Conservation (phyloP, 2,329 filamentous ascomycete genomes). For the Colletotrichum musae region DNA sequence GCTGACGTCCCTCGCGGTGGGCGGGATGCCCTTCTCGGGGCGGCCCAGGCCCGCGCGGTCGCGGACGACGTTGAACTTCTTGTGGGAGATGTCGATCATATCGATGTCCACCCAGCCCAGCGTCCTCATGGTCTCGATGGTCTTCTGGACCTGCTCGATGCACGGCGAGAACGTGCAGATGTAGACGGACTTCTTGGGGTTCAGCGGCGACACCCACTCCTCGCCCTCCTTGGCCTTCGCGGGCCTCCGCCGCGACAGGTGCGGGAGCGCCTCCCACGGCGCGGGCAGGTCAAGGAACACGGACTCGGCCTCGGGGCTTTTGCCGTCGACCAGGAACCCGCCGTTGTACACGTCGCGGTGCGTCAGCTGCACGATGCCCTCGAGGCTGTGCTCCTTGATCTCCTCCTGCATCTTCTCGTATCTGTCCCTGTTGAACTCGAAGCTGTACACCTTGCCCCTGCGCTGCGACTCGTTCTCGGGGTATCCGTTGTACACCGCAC, state of each 20-base stretch:
- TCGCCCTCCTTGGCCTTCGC: conserved; percentile 36
- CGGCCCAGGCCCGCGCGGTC: conserved; percentile 82
- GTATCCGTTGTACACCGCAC: conserved; percentile 83
- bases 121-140: conserved; percentile 83
- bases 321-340: conserved; percentile 76
- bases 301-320: conserved; percentile 75
- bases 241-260: conserved; percentile 73
- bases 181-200: conserved; percentile 79
- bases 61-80: conserved; percentile 83
- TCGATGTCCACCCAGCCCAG: conserved; percentile 92
- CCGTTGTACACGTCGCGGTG: conserved; percentile 85
- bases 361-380: conserved; percentile 77
- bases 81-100: conserved; percentile 91
- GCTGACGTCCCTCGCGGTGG: conserved; percentile 79
- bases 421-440: conserved; percentile 83
- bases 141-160: conserved; percentile 94
- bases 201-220: conserved; percentile 74
- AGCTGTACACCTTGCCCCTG: conserved; percentile 83
- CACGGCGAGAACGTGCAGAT: conserved; percentile 97
- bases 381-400: conserved; percentile 76
- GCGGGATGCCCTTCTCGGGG: conserved; percentile 78
- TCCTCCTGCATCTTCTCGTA: conserved; percentile 79
- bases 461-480: conserved; percentile 60
- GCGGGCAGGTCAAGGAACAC: conserved; percentile 87
- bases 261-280: conserved; percentile 83